Evolutionary conservation across 1,139 yeast species (phyloP), one percentile per base, ranked within the genome.

Genomic region (Blastobotrys apis): DNA sequence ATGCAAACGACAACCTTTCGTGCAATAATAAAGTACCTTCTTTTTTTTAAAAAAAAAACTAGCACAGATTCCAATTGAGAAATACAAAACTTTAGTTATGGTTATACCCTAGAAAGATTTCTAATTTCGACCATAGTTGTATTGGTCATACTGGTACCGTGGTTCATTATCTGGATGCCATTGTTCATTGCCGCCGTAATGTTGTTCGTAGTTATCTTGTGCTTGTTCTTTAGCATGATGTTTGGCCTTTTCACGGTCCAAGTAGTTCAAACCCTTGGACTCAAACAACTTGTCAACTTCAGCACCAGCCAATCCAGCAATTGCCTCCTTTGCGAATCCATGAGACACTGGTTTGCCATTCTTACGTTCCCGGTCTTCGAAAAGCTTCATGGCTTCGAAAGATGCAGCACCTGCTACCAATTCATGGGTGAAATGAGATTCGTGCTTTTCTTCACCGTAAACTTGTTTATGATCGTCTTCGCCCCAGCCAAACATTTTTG

Each of bases 241-340:
- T 44, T 59, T 58, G 43, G 60, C 60, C 42, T 44, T 60, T 45
- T 77, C 82, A 3, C 84, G 50, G 54, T 61, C 65, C 33, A 59
- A 53, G 47, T 48, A 61, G 48, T 61, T 54, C 25, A 61, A 58
- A 19, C 65, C 65, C 57, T 61, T 61, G 49, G 64, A 55, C 52
- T 61, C 65, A 45, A 60, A 53, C 29, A 61, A 54, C 56, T 62
- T 62, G 55, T 62, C 66, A 43, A 59, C 65, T 49, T 62, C 66
- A 38, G 56, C 66, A 23, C 65, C 66, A 20, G 63, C 66, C 45
- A 62, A 33, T 12, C 63, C 65, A 32, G 64, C 63, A 34, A 62
- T 49, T 41, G 56, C 41, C 50, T 62, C 64, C 54, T 61, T 60
- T 38, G 65, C 65, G 30, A 57, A 55, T 3, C 41, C 43, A 49